Percentiles rank a stretch among this genome's conserved stretches.
These are phyloP conservation scores for Pythium aquatile DNA, from an alignment of 352 stramenopile species.

Conservation along the genomic window DNA sequence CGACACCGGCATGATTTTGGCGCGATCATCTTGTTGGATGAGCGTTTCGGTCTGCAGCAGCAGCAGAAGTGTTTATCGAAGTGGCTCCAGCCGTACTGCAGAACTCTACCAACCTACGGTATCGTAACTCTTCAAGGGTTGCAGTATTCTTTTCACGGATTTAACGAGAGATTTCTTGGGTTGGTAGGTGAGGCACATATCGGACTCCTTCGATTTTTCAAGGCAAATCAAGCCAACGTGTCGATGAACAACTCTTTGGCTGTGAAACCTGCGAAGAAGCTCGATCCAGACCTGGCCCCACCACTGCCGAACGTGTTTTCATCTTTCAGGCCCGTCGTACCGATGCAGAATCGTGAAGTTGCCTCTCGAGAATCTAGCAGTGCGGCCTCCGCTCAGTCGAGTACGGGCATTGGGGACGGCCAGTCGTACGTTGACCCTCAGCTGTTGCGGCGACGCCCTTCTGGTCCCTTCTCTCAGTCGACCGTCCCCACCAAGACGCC, in stretches of 20 bases:
- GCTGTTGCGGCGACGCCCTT: slow-evolving; percentile 39
- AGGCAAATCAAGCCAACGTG: slow-evolving; percentile 58
- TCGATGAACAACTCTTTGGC: slow-evolving; percentile 12
- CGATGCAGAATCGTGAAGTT: not conserved
- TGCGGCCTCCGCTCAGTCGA: not conserved
- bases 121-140: slow-evolving; percentile 11
- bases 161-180: not conserved
- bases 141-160: not conserved
- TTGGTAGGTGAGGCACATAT: slow-evolving; percentile 74
- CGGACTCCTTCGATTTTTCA: slow-evolving; percentile 83
- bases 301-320: not conserved
- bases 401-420: slow-evolving; percentile 63
- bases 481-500: not conserved
- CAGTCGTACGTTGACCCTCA: slow-evolving; percentile 81
- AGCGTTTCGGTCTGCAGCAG: slow-evolving; percentile 91
- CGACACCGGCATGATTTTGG: slow-evolving; percentile 98
- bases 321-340: not conserved
- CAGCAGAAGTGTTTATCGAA: slow-evolving; percentile 94
- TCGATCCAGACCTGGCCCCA: slow-evolving; percentile 14
- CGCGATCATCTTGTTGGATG: slow-evolving; percentile 97
- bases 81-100: slow-evolving; percentile 91
- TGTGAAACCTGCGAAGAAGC: slow-evolving; percentile 6
- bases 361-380: not conserved
- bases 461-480: not conserved
- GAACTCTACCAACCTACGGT: slow-evolving; percentile 68